phyloP scores from a whole-genome alignment of 495 filamentous ascomycete genomes.

The Penicillium fimorum region DNA sequence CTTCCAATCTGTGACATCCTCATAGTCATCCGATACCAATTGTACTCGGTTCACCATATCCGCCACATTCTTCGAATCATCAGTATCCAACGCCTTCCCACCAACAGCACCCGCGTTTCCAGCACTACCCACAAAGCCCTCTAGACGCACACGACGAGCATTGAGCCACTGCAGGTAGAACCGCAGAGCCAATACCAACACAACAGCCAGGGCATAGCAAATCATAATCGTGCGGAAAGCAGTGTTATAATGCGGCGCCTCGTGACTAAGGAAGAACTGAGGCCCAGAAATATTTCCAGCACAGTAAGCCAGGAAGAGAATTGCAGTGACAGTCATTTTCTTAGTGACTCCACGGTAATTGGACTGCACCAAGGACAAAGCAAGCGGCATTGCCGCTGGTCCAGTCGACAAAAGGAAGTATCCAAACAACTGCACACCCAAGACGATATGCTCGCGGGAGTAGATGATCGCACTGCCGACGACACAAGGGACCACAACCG shows the following conservation, averaged over 20 bases:
- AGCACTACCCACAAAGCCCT: constrained; percentile 43
- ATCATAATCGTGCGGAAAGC: constrained; percentile 54
- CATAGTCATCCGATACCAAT: constrained; percentile 41
- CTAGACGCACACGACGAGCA: constrained; percentile 33
- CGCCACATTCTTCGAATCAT: constrained; percentile 20
- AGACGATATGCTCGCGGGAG: constrained; percentile 47
- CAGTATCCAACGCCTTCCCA: constrained; percentile 35
- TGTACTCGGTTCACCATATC: constrained; percentile 30
- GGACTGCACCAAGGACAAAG: constrained; percentile 54
- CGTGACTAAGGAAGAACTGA: constrained; percentile 36
- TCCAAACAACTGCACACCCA: constrained; percentile 52
- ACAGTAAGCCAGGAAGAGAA: constrained; percentile 44
- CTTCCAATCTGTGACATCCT: constrained; percentile 55
- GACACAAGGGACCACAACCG: constrained; percentile 36
- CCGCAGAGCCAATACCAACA: constrained; percentile 38
- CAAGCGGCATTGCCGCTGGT: constrained; percentile 55
- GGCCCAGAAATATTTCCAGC: constrained; percentile 43
- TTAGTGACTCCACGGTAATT: constrained; percentile 69
- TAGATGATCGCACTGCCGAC: constrained; percentile 62
- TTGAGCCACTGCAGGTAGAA: constrained; percentile 44
- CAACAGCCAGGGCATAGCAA: constrained; percentile 47
- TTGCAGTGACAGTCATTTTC: constrained; percentile 52
- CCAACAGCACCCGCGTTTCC: constrained; percentile 38
- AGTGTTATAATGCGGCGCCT: constrained; percentile 40
- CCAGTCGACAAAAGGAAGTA: constrained; percentile 57